phyloP scores from a whole-genome alignment of 2,329 filamentous ascomycete species.

The Colletotrichum gigasporum region DNA sequence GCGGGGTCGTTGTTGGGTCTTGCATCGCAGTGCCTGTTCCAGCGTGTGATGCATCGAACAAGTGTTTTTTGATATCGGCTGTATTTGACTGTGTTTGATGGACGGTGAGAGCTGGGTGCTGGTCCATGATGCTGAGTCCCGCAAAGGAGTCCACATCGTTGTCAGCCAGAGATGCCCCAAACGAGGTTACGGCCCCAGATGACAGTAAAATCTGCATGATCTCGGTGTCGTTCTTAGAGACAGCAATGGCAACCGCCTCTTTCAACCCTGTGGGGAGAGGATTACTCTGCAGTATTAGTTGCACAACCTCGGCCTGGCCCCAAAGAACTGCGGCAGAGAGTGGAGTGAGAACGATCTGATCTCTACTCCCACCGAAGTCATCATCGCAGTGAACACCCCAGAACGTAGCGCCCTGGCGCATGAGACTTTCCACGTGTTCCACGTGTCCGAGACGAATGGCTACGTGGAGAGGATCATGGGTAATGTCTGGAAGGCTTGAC shows the following conservation, averaged over 20 bases:
- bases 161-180: background rate
- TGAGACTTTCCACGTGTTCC: constrained; percentile 29
- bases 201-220: constrained; percentile 34
- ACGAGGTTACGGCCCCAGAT: constrained; percentile 6
- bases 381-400: constrained; percentile 27
- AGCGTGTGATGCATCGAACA: too few relatives aligned
- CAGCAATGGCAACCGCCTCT: constrained; percentile 36
- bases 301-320: constrained; percentile 36
- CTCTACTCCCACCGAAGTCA: background rate
- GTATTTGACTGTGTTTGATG: too few relatives aligned
- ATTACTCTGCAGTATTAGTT: constrained; percentile 34
- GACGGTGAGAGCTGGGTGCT: background rate
- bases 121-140: background rate
- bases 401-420: constrained; percentile 35
- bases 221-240: constrained; percentile 27
- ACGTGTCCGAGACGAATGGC: constrained; percentile 40
- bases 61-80: too few relatives aligned
- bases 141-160: background rate
- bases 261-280: constrained; percentile 27
- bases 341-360: constrained; percentile 36
- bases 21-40: too few relatives aligned
- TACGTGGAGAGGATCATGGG: constrained; percentile 39
- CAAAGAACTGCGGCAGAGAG: constrained; percentile 40
- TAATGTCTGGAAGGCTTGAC: constrained; percentile 35
- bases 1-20: background rate